These are phyloP conservation scores for Didymella glomerata DNA, from an alignment of 2,329 filamentous ascomycete genomes.

Conservation along the genomic window DNA sequence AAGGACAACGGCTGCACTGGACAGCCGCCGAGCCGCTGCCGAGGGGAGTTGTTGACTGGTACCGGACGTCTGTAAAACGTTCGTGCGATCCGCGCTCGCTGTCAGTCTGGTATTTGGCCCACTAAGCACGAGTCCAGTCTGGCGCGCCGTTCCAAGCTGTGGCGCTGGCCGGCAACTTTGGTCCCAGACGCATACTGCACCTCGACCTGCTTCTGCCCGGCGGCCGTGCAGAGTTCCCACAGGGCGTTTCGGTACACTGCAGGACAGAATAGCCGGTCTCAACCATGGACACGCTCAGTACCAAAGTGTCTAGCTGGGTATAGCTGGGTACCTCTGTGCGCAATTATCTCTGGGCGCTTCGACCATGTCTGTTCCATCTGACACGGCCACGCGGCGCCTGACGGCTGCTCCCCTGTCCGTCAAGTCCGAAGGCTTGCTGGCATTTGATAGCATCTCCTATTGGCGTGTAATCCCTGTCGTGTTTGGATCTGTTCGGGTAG, in stretches of 20 bases:
- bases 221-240: conserved; percentile 22
- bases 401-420: conserved; percentile 27
- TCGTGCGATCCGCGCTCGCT: conserved; percentile 24
- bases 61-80: conserved; percentile 20
- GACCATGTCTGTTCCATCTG: conserved; percentile 31
- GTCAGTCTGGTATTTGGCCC: conserved; percentile 10
- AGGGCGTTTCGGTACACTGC: conserved; percentile 10
- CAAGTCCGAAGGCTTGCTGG: conserved; percentile 15
- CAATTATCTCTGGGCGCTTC: conserved; percentile 11
- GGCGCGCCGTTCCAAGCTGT: conserved; percentile 23
- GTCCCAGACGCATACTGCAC: conserved; percentile 27
- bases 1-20: conserved; percentile 28
- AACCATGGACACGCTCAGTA: neutral
- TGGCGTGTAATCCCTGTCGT: conserved; percentile 20
- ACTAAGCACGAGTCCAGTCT: conserved; percentile 9
- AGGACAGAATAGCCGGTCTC: neutral
- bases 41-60: conserved; percentile 18
- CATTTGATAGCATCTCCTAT: conserved; percentile 5
- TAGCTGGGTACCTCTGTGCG: conserved; percentile 2
- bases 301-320: neutral
- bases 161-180: conserved; percentile 30
- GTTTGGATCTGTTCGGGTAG: conserved; percentile 19
- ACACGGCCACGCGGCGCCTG: conserved; percentile 40
- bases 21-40: conserved; percentile 28
- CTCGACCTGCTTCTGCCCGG: conserved; percentile 20